Base-by-base conservation (phyloP, 164 flowering plant species). In the Annona squamosa region DNA sequence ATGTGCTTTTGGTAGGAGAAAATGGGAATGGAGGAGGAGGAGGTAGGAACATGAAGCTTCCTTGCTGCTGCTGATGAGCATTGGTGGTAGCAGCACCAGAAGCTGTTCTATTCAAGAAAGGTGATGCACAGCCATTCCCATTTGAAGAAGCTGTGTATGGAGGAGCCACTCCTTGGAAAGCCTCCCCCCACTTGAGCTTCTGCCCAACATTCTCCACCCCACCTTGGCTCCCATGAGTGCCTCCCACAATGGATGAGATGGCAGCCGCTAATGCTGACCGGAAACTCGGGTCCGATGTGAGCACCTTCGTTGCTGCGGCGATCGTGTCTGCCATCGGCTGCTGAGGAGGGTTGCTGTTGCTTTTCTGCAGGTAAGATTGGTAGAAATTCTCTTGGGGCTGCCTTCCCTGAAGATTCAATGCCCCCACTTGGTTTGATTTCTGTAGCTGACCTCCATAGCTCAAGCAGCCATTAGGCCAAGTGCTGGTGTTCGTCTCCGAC, bases 231-330 rank as follows among this genome's bases (percentile, higher is more conserved):
- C 52, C 72, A 0, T 63, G 77, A 46, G 76, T 72, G 16, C n/a
- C 41, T 10, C 84, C 77, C 0, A 94, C 92, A 45, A 94, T 84
- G 0, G 95, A 86, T 3, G 95, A 68, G n/a, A 94, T 83, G 6
- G 97, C 97, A 4, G 90, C 88, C 4, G 84, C 93, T 66, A 94
- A 71, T 7, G 89, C 99, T 0, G 97, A 85, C 56, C 86, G 90
- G 75, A 94, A 92, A 77, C 79, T 89, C 0, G 98, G 97, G 81
- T 94, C 92, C 0, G 94, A 82, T 12, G 97, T 85, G 69, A 94
- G 85, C 3, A 88, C 98, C 79, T 91, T 94, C 0, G 93, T 89
- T 3, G 97, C 94, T 2, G 97, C 97, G 0, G 87, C 91, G 67
- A 94, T 79, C 0, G 86, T 74, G 1, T 86, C 91, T 1, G 79